These are phyloP conservation scores for Wickerhamiella hasegawae DNA, from an alignment of 805 yeast genomes.

Conservation along the genomic window DNA sequence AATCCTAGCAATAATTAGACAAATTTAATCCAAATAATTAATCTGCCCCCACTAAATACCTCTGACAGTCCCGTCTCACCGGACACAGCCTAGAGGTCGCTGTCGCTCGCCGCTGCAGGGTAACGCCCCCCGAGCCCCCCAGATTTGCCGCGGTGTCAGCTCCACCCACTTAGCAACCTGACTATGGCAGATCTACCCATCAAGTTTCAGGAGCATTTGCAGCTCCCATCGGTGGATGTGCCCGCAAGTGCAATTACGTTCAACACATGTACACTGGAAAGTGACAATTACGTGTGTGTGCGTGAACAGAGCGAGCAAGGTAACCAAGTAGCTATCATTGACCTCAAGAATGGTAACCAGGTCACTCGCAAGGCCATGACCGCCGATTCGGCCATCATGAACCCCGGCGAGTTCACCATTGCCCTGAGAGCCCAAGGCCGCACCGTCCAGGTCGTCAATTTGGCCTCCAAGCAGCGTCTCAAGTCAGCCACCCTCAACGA, in stretches of 20 bases:
- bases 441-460: constrained; percentile 78
- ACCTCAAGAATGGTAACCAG: constrained; percentile 60
- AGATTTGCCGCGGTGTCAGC: no score
- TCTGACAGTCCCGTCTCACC: no score
- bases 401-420: constrained; percentile 70
- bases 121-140: no score
- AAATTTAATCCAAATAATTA: no score
- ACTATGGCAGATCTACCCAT: constrained; percentile 62
- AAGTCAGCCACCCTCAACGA: constrained; percentile 75
- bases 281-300: constrained; percentile 72
- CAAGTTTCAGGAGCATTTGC: constrained; percentile 90
- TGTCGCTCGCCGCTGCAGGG: no score
- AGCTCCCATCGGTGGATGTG: constrained; percentile 73
- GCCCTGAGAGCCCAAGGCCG: constrained; percentile 94
- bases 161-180: background rate
- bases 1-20: no score
- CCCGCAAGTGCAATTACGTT: constrained; percentile 75
- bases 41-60: no score
- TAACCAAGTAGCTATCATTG: constrained; percentile 79
- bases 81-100: no score
- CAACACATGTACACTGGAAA: constrained; percentile 85
- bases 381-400: constrained; percentile 96
- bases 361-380: constrained; percentile 84
- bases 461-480: constrained; percentile 73
- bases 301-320: constrained; percentile 32